Evolutionary conservation across 495 filamentous ascomycete genomes (phyloP), one percentile per base, ranked within the genome.

Genomic region (Penicillium fimorum): DNA sequence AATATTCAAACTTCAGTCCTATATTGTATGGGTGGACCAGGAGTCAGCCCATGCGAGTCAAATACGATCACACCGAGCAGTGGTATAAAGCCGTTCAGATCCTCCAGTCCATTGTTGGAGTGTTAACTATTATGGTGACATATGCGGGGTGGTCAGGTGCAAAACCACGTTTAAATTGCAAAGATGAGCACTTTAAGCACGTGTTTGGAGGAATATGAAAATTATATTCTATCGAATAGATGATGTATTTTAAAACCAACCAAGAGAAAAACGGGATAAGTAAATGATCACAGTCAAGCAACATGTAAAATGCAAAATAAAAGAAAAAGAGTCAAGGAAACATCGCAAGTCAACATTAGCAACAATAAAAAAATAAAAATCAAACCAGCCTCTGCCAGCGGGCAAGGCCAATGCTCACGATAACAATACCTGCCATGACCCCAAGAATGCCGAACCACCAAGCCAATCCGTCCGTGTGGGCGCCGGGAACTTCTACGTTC

Each of bases 401-500:
- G 43, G 78, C 84, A 56, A 79, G 51, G 25, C 67, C 53, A 24
- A 83, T 71, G 58, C 76, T 82, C 22, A 83, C 38, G 6, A 84
- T 40, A 40, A 86, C 79, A 60, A 93, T 85, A 9, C 69, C 62
- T 5, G 77, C 61, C 55, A 96, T 84, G 38, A 79, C 75, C 7
- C 86, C 88, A 8, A 96, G 45, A 56, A 96, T 94, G 9, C 82
- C 83, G 71, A 91, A 93, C 73, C 92, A 98, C 75, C 92, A 89
- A 13, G 65, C 75, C 15, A 92, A 71, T 27, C 79, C 80, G 0
- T 70, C 69, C 0, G 58, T 55, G 11, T 85, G 64, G 56, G 70
- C 68, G 29, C 85, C 96, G 2, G 94, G 94, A 2, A 97, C 87
- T 24, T 67, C 55, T 8, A 98, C 92, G 72, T 98, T 98, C 94